Base-by-base conservation (phyloP, 2,329 filamentous ascomycete genomes). In the Trichoderma citrinoviride region DNA sequence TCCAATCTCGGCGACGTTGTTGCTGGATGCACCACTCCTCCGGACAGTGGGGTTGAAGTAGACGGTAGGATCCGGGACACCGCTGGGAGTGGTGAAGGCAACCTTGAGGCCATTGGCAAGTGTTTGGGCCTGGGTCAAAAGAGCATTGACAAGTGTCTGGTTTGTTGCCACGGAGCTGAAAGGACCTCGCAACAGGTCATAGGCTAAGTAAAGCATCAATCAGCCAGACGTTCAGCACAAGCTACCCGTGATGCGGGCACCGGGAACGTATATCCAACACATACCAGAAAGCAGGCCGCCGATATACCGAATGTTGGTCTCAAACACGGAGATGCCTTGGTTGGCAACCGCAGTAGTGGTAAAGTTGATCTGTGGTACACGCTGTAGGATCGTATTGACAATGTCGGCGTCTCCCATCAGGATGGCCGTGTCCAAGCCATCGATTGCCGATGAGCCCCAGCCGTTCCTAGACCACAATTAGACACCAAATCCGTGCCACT, bases 241-340 rank as follows among this genome's bases (percentile, higher is more conserved):
- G 7, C 2, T 10, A 7, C 5, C 10, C 1, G 10, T 23, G 7
- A 8, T 10, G 21, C 17, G 14, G 19, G 41, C 23, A 3, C 46
- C 5, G 14, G 8, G 19, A 7, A 40, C 12, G 8, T 17, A 12
- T 4, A 17, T 17, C 7, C 7, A 43, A 27, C n/a, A 55, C 70
- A 21, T 69, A 84, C 88, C 91, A 2, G 92, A 90, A 8, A 97
- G 73, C 71, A 97, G 82, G 17, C 92, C 93, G 10, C 86, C 93
- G 1, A 97, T 79, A 71, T 96, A 96, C 29, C 93, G 88, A 72
- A 97, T 96, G 0, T 91, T 97, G 0, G 92, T 96, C 77, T 97
- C 93, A 71, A 97, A 97, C 7, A 97, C 77, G 43, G 90, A 94
- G 55, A 96, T 87, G 10, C 81, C 77, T 1, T 81, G 76, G 2